Evolutionary conservation across 179 eudicot species (phyloP), one percentile per base, ranked within the genome.

Genomic region (Vitellaria paradoxa): DNA sequence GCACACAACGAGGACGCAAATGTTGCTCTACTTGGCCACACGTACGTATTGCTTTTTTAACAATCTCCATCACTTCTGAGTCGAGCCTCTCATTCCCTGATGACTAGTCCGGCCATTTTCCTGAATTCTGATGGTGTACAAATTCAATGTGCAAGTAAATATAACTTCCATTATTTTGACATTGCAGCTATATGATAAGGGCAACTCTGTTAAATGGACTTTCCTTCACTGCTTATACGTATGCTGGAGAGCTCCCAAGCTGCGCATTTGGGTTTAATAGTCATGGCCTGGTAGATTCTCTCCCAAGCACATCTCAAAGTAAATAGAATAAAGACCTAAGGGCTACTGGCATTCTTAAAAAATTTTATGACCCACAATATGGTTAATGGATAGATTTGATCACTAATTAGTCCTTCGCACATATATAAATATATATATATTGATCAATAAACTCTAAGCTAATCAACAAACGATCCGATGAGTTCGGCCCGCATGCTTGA

Each of bases 211-310:
- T 79, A 12, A 79, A 87, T 83, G 96, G 96, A 57, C 68, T 71
- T 24, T 84, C 85, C 23, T 95, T 86, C 83, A 89, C 95, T 56
- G 99, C 97, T 76, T 95, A 95, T 75, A 90, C 96, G 13, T 93
- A 95, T 80, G 99, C 98, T 70, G 98, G 98, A 60, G 98, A 95
- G 85, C 97, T 95, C 53, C 97, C 98, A n/a, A 95, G 98, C 86
- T 95, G 99, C 77, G 99, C 98, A 26, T 95, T 93, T 74, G 97
- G 97, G 52, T 95, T 89, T 75, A 93, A 93, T 81, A 91, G 70
- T 74, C 88, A 85, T 67, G 98, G 98, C 68, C 63, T 95, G 93
- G 98, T 94, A 87, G 65, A 6, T 76, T 80, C 73, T 78, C 49
- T 55, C 53, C 2, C 37, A 26, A 45, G 9, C 12, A 23, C 11